Evolutionary conservation across 2,329 filamentous ascomycete species (phyloP), one percentile per base, ranked within the genome.

Genomic region (Trichoderma endophyticum): DNA sequence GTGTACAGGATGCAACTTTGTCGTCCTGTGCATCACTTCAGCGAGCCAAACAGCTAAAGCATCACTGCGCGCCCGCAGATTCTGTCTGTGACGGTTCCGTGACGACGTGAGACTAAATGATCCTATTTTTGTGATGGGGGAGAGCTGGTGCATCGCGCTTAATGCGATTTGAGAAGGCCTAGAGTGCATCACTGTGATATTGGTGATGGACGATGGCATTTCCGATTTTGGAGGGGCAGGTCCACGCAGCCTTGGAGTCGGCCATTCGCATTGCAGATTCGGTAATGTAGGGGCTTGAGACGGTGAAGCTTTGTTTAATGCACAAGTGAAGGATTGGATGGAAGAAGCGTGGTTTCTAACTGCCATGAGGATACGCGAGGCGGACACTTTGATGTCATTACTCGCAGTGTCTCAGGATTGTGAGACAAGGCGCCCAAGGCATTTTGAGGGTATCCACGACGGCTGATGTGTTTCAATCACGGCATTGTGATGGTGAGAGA

Each of bases 41-140:
- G 34, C 69, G 48, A 30, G 21, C 61, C 69, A 65, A 65, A 63
- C 61, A 60, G 51, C 61, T 18, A 36, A 28, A 71, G 69, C 69
- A 60, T 65, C 69, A 51, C 60, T 34, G 60, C 43, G 60, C 48
- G 51, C 64, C 64, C 64, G 51, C 66, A 54, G 67, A 18, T 34
- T 7, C 24, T 59, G 60, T 59, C 66, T 69, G 66, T 69, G 66
- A 69, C 66, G 51, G 66, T 12, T 51, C 56, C 21, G 66, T 69
- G 56, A 69, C 66, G 36, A 51, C 18, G 66, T 48, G 66, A 34
- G 56, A 51, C 66, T 69, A 69, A 15, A 30, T 32, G 56, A 54
- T 21, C 32, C 61, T 71, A 65, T 66, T 71, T 71, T 65, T 71
- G 61, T 66, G 61, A 65, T 24, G 24, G n/a, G 59, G 56, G 32